Conservation (phyloP, 129 eudicot species). For the Gnaphalium uliginosum region DNA sequence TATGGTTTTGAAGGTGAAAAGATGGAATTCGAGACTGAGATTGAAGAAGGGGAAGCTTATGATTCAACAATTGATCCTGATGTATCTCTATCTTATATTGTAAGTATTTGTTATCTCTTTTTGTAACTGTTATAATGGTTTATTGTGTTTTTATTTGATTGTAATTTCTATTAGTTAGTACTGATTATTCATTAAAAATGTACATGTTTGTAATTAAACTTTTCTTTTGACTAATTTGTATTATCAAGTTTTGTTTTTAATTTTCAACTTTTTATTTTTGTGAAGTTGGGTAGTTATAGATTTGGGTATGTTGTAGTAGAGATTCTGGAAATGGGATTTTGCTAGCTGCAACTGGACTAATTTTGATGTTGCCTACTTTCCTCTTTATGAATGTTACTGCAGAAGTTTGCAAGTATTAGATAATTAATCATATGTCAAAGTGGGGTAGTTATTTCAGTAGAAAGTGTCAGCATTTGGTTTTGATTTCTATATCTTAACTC, state of each 20-base stretch:
- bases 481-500: too few species aligned
- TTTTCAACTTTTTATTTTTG: background rate
- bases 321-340: constrained; percentile 17
- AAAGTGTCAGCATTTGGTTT: too few species aligned
- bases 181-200: constrained; percentile 5
- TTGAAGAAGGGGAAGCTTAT: constrained; percentile 93
- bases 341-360: constrained; percentile 3
- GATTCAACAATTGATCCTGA: constrained; percentile 58
- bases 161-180: background rate
- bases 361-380: background rate
- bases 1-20: constrained; percentile 51
- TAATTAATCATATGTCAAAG: background rate
- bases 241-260: background rate
- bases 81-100: constrained; percentile 64
- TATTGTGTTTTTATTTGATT: background rate
- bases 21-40: constrained; percentile 65
- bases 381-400: background rate
- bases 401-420: constrained; percentile 11
- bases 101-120: constrained; percentile 35
- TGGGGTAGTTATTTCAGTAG: background rate
- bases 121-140: background rate
- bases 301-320: constrained; percentile 8
- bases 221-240: background rate
- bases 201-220: constrained; percentile 7
- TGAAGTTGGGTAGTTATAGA: constrained; percentile 13